Conservation (phyloP, 441 rosid genomes). For the Croton laevigatus region DNA sequence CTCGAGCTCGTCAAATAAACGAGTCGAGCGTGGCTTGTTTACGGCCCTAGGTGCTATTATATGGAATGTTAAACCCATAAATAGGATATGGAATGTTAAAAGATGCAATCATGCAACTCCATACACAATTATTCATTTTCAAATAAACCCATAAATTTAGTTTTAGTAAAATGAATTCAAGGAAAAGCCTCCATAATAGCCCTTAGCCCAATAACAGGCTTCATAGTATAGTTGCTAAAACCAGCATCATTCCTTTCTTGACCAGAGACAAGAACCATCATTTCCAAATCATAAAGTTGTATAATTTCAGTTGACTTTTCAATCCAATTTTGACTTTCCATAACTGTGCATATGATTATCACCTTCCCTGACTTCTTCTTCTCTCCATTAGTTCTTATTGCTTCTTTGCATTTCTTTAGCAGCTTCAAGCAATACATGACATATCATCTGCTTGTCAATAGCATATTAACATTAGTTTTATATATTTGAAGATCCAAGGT, state of each 20-base stretch:
- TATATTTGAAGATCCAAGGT: no score
- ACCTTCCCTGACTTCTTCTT: constrained; percentile 22
- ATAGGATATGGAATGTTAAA: no score
- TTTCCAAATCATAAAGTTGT: constrained; percentile 14
- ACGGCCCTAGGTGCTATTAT: no score
- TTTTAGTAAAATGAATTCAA: background rate
- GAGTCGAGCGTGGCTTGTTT: no score
- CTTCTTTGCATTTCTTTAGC: constrained; percentile 19
- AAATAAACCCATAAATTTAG: no score
- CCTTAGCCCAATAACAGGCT: constrained; percentile 22
- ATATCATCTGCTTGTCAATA: constrained; percentile 18
- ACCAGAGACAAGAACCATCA: constrained; percentile 11
- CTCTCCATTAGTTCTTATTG: background rate
- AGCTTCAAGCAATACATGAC: constrained; percentile 21
- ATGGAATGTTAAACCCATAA: no score
- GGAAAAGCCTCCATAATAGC: constrained; percentile 32
- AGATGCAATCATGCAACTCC: no score
- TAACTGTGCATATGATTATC: constrained; percentile 25
- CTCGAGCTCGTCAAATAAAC: no score
- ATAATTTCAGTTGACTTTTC: constrained; percentile 8
- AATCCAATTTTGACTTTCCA: background rate
- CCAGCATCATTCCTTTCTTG: constrained; percentile 24
- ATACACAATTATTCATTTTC: no score
- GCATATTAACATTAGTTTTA: no score
- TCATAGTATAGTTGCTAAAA: constrained; percentile 20